Evolutionary conservation across 2,329 filamentous ascomycete genomes (phyloP).

Genomic region (Phaeosphaeriaceae sp.): DNA sequence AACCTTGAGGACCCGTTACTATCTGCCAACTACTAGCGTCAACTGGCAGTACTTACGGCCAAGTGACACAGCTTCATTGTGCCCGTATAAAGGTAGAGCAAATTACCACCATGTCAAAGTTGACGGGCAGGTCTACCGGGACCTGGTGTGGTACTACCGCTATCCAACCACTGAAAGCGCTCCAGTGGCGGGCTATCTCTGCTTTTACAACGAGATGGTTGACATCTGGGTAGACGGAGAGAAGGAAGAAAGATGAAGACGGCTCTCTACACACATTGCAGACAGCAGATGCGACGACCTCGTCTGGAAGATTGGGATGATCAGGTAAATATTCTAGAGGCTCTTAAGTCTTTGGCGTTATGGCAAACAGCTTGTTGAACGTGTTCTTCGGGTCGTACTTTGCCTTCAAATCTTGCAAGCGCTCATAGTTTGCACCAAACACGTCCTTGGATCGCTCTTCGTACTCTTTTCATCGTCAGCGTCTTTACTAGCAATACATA

Average conservation of each 20-base stretch:
- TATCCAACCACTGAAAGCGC: constrained; percentile 65
- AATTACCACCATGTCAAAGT: constrained; percentile 66
- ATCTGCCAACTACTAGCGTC: constrained; percentile 62
- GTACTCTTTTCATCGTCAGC: constrained; percentile 7
- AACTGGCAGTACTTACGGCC: constrained; percentile 55
- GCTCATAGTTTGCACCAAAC: constrained; percentile 9
- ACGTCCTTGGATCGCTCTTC: constrained; percentile 14
- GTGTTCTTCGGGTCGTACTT: constrained; percentile 10
- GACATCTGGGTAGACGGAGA: constrained; percentile 66
- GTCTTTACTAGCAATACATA: neutral
- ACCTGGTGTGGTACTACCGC: constrained; percentile 70
- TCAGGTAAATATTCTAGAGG: neutral
- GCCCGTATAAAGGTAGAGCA: constrained; percentile 73
- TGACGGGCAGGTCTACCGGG: constrained; percentile 52
- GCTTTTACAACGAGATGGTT: constrained; percentile 74
- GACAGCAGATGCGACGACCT: neutral
- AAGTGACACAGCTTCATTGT: constrained; percentile 63
- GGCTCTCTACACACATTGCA: neutral
- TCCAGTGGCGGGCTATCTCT: constrained; percentile 62
- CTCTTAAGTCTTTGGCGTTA: neutral
- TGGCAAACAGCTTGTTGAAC: constrained; percentile 11
- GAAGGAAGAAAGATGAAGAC: constrained; percentile 33
- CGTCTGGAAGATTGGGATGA: too few species aligned
- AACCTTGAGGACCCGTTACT: constrained; percentile 64
- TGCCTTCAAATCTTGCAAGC: constrained; percentile 12